Evolutionary conservation across 208 protist species (phyloP), one percentile per base, ranked within the genome.

Genomic region (Naegleria gruberi): DNA sequence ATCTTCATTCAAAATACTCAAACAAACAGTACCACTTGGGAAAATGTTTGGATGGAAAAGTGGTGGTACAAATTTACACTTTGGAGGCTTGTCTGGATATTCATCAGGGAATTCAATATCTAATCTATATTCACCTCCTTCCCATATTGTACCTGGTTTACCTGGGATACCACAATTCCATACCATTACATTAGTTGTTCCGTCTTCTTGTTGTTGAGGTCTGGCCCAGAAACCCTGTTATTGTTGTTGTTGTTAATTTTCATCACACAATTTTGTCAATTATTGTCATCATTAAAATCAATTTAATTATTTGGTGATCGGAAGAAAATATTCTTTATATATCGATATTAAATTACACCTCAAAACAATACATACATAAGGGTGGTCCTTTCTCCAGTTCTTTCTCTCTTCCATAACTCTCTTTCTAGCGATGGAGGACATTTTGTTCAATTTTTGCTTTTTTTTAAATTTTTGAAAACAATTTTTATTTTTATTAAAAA

Each of bases 1-100:
- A 82, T 99, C 97, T 90, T 99, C 98, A 91, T 99, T 99, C 1
- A 99, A 91, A 87, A 99, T 97, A n/a, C 95, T 98, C 5, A 99
- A 92, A 94, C 99, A 99, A 30, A 99, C 98, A 8, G 98, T 99
- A 40, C 99, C 99, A 77, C 96, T 98, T 0, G 98, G 98, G 92
- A 98, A 99, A 6, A 99, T 94, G 92, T 99, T 99, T 30, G 98
- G 98, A 93, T 99, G 99, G 92, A 99, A 99, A 26, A 99, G 94
- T 10, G 97, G 95, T 41, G 97, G 17, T 37, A n/a, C 23, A 87
- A 40, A 87, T 90, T n/a, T 90, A 94, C 97, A 99, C 93, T 99
- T 99, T 4, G 99, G 99, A 5, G 99, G 98, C 89, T 97, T 97
- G 34, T 94, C 96, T 74, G 99, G 99, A 93, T 99, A 99, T 88